Conservation (phyloP, 352 stramenopile species). For the Phytophthora podocarpi region DNA sequence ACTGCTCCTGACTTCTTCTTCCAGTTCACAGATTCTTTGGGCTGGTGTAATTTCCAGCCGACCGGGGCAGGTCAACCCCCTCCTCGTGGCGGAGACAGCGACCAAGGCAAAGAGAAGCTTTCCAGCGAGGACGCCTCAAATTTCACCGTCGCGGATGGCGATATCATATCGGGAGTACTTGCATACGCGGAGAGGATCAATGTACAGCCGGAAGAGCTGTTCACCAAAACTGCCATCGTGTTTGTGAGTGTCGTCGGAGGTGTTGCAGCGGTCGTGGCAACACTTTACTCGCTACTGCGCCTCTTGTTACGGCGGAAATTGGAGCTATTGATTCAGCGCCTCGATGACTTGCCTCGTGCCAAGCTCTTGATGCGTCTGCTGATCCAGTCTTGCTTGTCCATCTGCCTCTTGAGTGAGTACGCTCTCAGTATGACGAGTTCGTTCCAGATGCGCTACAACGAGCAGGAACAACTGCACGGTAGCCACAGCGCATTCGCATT, state of each 20-base stretch:
- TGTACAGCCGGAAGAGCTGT: conserved; percentile 69
- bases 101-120: conserved; percentile 23
- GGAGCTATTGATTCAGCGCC: conserved; percentile 57
- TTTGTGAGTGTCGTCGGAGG: conserved; percentile 62
- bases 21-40: conserved; percentile 73
- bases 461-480: conserved; percentile 41
- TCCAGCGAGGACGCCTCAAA: conserved; percentile 39
- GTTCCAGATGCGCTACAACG: conserved; percentile 80
- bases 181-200: conserved; percentile 70
- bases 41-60: conserved; percentile 63
- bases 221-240: conserved; percentile 73
- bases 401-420: conserved; percentile 83
- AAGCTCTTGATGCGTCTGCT: conserved; percentile 74
- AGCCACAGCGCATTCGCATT: conserved; percentile 61
- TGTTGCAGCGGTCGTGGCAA: conserved; percentile 62
- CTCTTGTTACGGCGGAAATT: conserved; percentile 51
- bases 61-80: neutral
- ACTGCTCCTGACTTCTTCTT: conserved; percentile 64
- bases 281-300: conserved; percentile 58
- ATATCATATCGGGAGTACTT: conserved; percentile 78
- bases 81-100: conserved; percentile 2
- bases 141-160: conserved; percentile 65
- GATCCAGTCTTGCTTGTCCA: conserved; percentile 71
- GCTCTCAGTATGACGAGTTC: conserved; percentile 79
- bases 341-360: conserved; percentile 70